A percentile compares a stretch with the other conserved stretches of the same genome.
Evolutionary conservation across 306 rosid species (phyloP).

Genomic region (Quercus bicolor): DNA sequence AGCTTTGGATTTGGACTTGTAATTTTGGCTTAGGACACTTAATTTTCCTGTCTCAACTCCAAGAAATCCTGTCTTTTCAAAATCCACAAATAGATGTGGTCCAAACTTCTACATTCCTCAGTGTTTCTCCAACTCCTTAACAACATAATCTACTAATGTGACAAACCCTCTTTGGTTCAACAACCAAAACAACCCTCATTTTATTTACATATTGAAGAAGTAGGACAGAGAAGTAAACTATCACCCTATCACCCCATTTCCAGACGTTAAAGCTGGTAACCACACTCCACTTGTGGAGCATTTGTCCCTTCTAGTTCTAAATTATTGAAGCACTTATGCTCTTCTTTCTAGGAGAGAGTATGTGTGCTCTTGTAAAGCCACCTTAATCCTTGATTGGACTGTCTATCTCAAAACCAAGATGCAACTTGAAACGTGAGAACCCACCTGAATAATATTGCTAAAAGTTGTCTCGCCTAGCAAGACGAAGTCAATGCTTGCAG

Average conservation of each 20-base stretch:
- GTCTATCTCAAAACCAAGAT: constrained; percentile 23
- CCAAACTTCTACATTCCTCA: neutral
- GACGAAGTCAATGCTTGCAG: constrained; percentile 72
- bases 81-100: neutral
- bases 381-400: constrained; percentile 18
- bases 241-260: neutral
- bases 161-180: neutral
- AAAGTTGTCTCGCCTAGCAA: constrained; percentile 66
- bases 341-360: constrained; percentile 10
- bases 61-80: neutral
- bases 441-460: constrained; percentile 68
- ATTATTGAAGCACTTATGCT: neutral
- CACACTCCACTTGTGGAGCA: neutral
- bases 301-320: constrained; percentile 3
- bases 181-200: neutral
- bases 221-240: neutral
- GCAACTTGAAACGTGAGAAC: constrained; percentile 26
- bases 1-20: neutral
- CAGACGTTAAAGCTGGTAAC: neutral
- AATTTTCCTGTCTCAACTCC: neutral
- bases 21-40: neutral
- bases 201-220: neutral
- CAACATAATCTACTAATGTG: neutral
- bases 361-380: constrained; percentile 7
- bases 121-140: neutral